Conservation (phyloP, 73 alveolate species). For the Tetrahymena thermophila region DNA sequence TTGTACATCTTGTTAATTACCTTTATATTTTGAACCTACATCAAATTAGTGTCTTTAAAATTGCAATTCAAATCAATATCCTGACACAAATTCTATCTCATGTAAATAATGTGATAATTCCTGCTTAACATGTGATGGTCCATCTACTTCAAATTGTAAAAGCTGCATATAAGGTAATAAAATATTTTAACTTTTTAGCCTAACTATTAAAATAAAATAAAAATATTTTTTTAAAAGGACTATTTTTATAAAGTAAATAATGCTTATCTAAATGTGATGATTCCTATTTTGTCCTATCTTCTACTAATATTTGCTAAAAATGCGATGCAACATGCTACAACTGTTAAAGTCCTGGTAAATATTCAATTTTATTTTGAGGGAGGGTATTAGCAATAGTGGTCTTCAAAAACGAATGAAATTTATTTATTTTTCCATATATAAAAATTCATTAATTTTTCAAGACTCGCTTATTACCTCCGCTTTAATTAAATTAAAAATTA, state of each 20-base stretch:
- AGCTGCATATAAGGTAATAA: neutral
- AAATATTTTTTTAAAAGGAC: neutral
- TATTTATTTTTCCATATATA: no score
- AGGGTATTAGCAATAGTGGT: no score
- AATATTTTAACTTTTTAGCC: no score
- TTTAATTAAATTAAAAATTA: no score
- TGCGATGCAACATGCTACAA: neutral
- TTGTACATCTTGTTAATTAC: neutral
- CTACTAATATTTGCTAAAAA: neutral
- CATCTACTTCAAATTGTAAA: neutral
- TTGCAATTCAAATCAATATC: neutral
- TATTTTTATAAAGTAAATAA: no score
- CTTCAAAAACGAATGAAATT: no score
- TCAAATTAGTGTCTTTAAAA: neutral
- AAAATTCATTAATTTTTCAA: no score
- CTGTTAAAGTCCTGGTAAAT: neutral
- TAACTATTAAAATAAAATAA: neutral
- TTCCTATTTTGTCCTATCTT: neutral
- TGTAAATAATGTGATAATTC: neutral
- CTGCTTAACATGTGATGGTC: neutral
- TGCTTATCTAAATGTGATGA: neutral
- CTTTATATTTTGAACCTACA: neutral
- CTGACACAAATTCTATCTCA: neutral
- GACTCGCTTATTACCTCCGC: no score
- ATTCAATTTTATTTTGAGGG: no score